These are phyloP conservation scores for Drechslera avenae DNA, from an alignment of 2,329 filamentous ascomycete species.

Conservation along the genomic window DNA sequence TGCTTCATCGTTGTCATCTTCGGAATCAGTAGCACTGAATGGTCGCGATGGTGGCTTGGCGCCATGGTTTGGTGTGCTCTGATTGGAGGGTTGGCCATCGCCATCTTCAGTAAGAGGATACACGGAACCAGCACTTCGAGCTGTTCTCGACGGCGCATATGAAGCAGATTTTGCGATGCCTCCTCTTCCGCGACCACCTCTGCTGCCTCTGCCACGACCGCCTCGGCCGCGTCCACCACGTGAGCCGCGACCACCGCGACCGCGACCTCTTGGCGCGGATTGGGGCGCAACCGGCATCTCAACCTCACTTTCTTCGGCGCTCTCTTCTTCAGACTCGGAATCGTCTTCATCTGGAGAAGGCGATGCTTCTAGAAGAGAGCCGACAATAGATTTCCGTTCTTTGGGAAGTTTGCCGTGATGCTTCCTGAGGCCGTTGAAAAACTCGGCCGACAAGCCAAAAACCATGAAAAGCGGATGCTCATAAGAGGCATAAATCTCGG, in stretches of 20 bases:
- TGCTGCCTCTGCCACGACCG: conserved; percentile 31
- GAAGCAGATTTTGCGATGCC: conserved; percentile 28
- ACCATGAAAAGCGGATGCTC: conserved; percentile 42
- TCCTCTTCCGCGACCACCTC: conserved; percentile 38
- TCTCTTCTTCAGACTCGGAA: conserved; percentile 29
- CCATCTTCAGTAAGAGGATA: conserved; percentile 44
- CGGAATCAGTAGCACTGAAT: conserved; percentile 28
- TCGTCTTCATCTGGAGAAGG: conserved; percentile 25
- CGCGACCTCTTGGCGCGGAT: conserved; percentile 29
- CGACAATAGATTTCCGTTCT: conserved; percentile 24
- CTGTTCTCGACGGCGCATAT: conserved; percentile 36
- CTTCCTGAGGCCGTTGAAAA: conserved; percentile 39
- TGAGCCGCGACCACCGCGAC: conserved; percentile 36
- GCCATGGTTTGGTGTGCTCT: conserved; percentile 34
- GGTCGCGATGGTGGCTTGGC: conserved; percentile 37
- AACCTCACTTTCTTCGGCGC: conserved; percentile 30
- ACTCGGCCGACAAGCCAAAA: conserved; percentile 41
- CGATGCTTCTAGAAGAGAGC: conserved; percentile 18
- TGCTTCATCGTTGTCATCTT: conserved; percentile 22
- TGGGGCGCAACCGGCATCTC: conserved; percentile 27
- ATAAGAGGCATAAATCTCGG: conserved; percentile 40
- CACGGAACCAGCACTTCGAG: conserved; percentile 40
- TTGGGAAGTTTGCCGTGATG: conserved; percentile 35
- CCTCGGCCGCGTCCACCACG: conserved; percentile 39
- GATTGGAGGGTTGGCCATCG: conserved; percentile 44